Evolutionary conservation across 1,284 basidiomycete species (phyloP).

Genomic region (Marasmius sp.): DNA sequence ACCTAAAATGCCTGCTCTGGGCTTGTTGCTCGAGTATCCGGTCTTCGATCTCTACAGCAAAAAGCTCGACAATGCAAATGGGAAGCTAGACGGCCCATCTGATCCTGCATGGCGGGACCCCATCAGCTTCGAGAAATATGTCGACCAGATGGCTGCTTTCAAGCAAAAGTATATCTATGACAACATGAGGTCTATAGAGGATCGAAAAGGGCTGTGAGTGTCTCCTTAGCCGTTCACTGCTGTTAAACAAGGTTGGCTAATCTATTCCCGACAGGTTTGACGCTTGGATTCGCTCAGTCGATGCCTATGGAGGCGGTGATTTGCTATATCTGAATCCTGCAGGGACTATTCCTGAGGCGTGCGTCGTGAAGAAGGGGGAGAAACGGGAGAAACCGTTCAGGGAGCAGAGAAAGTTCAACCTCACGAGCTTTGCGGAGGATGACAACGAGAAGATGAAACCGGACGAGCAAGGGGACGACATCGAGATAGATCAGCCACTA

Average conservation of each 20-base stretch:
- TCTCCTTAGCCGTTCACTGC: too few relatives aligned
- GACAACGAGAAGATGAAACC: constrained; percentile 33
- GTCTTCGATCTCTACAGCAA: constrained; percentile 83
- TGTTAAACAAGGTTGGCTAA: not conserved
- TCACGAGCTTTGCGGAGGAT: constrained; percentile 49
- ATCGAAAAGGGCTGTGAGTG: constrained; percentile 68
- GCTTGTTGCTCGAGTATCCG: constrained; percentile 92
- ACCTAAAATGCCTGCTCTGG: constrained; percentile 96
- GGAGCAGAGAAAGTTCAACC: constrained; percentile 65
- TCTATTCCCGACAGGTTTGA: constrained; percentile 55
- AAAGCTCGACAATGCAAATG: constrained; percentile 61
- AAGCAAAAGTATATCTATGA: constrained; percentile 85
- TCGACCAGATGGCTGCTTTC: constrained; percentile 71
- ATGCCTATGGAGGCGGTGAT: constrained; percentile 69
- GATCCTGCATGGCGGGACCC: constrained; percentile 60
- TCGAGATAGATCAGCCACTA: constrained; percentile 46
- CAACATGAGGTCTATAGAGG: constrained; percentile 82
- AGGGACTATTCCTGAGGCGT: constrained; percentile 67
- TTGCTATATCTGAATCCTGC: constrained; percentile 68
- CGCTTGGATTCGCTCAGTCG: constrained; percentile 70
- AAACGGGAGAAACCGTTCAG: constrained; percentile 62
- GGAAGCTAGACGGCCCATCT: constrained; percentile 43
- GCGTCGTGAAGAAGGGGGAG: constrained; percentile 62
- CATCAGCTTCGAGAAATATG: constrained; percentile 72
- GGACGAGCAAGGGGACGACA: constrained; percentile 55